Evolutionary conservation across 2,329 filamentous ascomycete species (phyloP).

Genomic region (Alternaria panax): DNA sequence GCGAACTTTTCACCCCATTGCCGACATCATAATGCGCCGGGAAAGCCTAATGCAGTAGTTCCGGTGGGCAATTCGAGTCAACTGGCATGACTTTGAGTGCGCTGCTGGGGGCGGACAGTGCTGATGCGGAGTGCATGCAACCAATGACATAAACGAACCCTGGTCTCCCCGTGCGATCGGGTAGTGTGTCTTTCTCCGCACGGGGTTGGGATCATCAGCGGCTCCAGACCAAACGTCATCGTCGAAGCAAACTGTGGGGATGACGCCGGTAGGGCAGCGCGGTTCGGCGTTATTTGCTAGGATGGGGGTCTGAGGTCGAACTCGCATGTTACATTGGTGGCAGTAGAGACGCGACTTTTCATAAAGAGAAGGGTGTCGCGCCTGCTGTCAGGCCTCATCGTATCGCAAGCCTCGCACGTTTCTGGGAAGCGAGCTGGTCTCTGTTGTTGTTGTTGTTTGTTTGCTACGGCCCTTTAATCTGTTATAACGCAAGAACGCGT

Average conservation of each 20-base stretch:
- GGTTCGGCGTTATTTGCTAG: constrained; percentile 9
- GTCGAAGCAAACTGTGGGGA: constrained; percentile 15
- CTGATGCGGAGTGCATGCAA: not conserved
- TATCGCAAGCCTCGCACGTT: not conserved
- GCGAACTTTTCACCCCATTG: not conserved
- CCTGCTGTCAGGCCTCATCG: not conserved
- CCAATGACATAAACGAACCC: constrained; percentile 3
- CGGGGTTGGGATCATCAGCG: constrained; percentile 17
- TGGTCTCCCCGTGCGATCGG: constrained; percentile 9
- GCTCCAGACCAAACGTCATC: constrained; percentile 28
- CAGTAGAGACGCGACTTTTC: constrained; percentile 1
- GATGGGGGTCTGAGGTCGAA: constrained; percentile 9
- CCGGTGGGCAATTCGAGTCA: not conserved
- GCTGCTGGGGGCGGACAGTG: not conserved
- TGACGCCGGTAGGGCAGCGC: constrained; percentile 16
- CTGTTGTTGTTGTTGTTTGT: not conserved
- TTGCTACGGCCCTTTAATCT: not conserved
- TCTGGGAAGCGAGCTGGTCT: not conserved
- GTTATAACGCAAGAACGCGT: not conserved
- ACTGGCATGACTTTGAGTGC: not conserved
- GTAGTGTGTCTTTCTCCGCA: constrained; percentile 22
- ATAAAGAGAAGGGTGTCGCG: constrained; percentile 12
- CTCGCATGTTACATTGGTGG: constrained; percentile 14
- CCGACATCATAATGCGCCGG: constrained; percentile 16
- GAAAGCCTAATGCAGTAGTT: constrained; percentile 3